Base-by-base conservation (phyloP, 2,329 filamentous ascomycete species). In the Polytolypa hystricis region DNA sequence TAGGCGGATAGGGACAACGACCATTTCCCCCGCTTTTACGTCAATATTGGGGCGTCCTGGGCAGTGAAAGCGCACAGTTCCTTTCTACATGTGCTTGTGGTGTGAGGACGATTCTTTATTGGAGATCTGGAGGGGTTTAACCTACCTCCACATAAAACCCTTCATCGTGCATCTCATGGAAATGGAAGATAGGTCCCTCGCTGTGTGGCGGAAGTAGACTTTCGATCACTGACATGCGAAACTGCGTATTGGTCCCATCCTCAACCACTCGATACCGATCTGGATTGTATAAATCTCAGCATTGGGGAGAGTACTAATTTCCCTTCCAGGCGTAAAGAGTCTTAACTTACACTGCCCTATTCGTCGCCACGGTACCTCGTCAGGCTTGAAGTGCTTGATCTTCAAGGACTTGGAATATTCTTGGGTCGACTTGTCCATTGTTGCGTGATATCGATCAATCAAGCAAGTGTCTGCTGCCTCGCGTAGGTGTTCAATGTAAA, bases 101-200 rank as follows among this genome's bases (percentile, higher is more conserved):
- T 11, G 21, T 11, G n/a, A 16, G 33, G 7, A 30, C 9, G 11
- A 23, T 44, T 12, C 11, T 8, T 8, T n/a, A 15, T 8, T n/a
- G 9, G 19, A 16, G 12, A 21, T 7, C 9, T 25, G 43, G 41
- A 3, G 37, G 20, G 26, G 42, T 42, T 15, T 43, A 41, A 4
- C 46, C 46, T 40, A 48, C 39, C 8, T 64, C 70, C n/a, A 73
- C 60, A 29, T 73, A 62, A 55, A 74, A 75, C 5, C 67, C 72
- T 55, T 71, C 65, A 44, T 76, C 70, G 53, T 76, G 68, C 70
- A 73, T 73, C 46, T 73, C 65, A 46, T 74, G 67, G 65, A 65
- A 73, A 50, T 71, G 66, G 1, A 64, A 57, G 29, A 65, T 65
- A 1, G 69, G 67, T 1, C 67, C 69, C 1, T 57, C 46, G 1